Percentiles rank a stretch among this genome's conserved stretches.
Evolutionary conservation across 1,139 yeast genomes (phyloP).

Genomic region (Scheffersomyces lignicola): DNA sequence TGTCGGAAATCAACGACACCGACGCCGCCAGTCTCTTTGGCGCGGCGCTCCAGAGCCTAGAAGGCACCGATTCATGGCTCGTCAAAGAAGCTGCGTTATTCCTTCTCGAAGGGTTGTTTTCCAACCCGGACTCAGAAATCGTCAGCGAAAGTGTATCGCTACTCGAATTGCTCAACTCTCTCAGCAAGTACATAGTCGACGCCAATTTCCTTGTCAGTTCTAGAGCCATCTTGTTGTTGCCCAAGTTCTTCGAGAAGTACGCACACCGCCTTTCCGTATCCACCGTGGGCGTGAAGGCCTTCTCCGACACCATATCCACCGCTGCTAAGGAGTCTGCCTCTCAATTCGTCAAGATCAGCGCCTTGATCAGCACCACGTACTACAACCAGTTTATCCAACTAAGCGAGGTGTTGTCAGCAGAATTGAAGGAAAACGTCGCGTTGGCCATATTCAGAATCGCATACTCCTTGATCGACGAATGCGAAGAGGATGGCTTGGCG

Average conservation of each 20-base stretch:
- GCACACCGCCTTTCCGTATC: constrained; percentile 31
- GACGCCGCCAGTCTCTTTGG: constrained; percentile 35
- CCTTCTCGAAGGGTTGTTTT: constrained; percentile 41
- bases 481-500: constrained; percentile 82
- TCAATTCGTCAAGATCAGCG: constrained; percentile 34
- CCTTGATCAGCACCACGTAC: constrained; percentile 55
- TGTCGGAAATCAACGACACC: constrained; percentile 41
- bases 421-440: constrained; percentile 23
- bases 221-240: constrained; percentile 50
- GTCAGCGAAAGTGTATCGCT: constrained; percentile 18
- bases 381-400: constrained; percentile 51
- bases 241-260: constrained; percentile 58
- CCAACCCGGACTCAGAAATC: constrained; percentile 42
- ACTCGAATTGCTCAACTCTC: constrained; percentile 21
- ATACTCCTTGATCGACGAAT: constrained; percentile 51
- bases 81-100: constrained; percentile 40
- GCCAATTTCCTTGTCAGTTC: constrained; percentile 37
- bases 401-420: constrained; percentile 15
- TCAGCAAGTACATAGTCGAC: constrained; percentile 19
- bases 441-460: constrained; percentile 27
- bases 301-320: constrained; percentile 33
- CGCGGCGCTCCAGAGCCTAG: constrained; percentile 17
- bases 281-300: constrained; percentile 36
- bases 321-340: constrained; percentile 19
- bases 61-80: constrained; percentile 18